Evolutionary conservation across 2,329 filamentous ascomycete species (phyloP), one percentile per base, ranked within the genome.

Genomic region (Microsporum ferrugineum): DNA sequence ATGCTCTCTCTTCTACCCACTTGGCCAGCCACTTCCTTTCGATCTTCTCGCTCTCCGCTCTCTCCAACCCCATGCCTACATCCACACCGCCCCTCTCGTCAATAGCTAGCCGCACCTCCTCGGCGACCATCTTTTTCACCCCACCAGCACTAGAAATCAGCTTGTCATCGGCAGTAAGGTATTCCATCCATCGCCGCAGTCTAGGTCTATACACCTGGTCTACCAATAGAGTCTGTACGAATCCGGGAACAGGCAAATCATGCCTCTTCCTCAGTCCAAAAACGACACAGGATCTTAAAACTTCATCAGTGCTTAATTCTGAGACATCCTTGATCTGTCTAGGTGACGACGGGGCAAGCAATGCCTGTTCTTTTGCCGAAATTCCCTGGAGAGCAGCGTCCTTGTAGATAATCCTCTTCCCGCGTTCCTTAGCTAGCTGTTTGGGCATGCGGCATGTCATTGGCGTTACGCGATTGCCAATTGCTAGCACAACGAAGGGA

Each of bases 361-460:
- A 51, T 53, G 27, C 51, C 60, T 61, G 59, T 57, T 60, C 66
- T 63, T 47, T 64, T 60, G 63, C 56, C 27, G 12, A 17, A 53
- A 69, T 59, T 53, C 66, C 62, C 62, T 69, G 65, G 33, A 71
- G 62, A 17, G 73, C 71, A 7, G 62, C 64, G 8, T 39, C 62
- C 58, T 65, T 74, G 63, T 61, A 74, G 57, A 76, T 72, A 69
- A 88, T 82, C 0, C 78, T 74, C 65, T 80, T 78, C 14, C 69
- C 69, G 58, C 82, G 75, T 43, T 84, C 80, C 39, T 73, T 72
- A n/a, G 79, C 76, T 5, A 89, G 77, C 75, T 96, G 92, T 43
- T 76, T 77, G 0, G 92, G 92, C 62, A 96, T 88, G 8, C 90
- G 83, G 72, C 92, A 96, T 0, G 89, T 87, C 67, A 84, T 84